Percentiles rank a stretch among this genome's conserved stretches.
phyloP scores from a whole-genome alignment of 163 green algal species.

The Scenedesmus sp. region DNA sequence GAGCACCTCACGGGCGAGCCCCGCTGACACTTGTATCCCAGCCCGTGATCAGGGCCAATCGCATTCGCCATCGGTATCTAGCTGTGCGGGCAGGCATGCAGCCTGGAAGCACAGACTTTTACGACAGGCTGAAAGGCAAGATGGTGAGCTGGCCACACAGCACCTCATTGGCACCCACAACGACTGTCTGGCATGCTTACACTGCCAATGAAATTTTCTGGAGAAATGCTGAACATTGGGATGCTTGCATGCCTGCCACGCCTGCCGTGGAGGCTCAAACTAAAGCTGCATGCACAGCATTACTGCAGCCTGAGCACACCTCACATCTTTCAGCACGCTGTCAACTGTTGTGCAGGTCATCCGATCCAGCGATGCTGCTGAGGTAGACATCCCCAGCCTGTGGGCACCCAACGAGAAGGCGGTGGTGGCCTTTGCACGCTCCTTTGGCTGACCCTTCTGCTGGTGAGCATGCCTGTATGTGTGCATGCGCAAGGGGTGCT shows the following conservation, averaged over 20 bases:
- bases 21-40: background rate
- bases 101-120: background rate
- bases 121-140: slow-evolving; percentile 1
- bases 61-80: background rate
- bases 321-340: background rate
- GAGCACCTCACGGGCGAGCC: background rate
- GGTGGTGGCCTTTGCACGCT: slow-evolving; percentile 62
- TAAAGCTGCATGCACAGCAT: background rate
- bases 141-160: slow-evolving; percentile 2
- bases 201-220: background rate
- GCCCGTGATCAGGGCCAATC: background rate
- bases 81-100: background rate
- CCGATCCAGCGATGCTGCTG: slow-evolving; percentile 49
- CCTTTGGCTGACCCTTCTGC: slow-evolving; percentile 65
- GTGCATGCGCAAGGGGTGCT: background rate
- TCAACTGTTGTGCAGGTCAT: slow-evolving; percentile 6
- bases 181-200: background rate
- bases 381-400: slow-evolving; percentile 57
- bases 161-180: background rate
- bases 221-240: too few relatives aligned
- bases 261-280: too few relatives aligned
- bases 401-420: slow-evolving; percentile 57
- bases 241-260: background rate
- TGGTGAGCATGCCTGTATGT: slow-evolving; percentile 50
- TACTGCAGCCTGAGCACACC: background rate